Percentiles rank a stretch among this genome's conserved stretches.
phyloP scores from a whole-genome alignment of 768 basidiomycete genomes.

The Thelephora ganbajun region DNA sequence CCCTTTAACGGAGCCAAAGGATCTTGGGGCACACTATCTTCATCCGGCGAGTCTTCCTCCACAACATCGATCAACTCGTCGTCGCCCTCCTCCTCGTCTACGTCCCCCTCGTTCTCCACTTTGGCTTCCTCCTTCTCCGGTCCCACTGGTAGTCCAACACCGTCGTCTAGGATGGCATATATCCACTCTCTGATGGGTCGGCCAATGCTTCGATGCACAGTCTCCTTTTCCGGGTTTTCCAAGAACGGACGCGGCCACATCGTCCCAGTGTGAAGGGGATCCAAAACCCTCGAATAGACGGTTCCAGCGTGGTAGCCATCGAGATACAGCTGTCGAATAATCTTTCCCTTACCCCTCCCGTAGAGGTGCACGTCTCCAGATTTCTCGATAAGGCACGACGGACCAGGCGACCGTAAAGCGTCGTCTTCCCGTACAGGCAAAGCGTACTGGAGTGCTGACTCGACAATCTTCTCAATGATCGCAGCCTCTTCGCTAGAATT shows the following conservation, averaged over 20 bases:
- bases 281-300: constrained; percentile 42
- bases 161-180: constrained; percentile 55
- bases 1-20: constrained; percentile 57
- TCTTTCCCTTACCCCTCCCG: background rate
- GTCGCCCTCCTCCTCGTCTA: constrained; percentile 30
- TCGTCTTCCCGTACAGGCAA: constrained; percentile 44
- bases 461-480: constrained; percentile 56
- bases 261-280: constrained; percentile 46
- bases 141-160: constrained; percentile 34
- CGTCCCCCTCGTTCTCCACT: constrained; percentile 12
- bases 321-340: constrained; percentile 40
- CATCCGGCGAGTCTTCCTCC: constrained; percentile 43
- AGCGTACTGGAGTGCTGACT: constrained; percentile 66
- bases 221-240: constrained; percentile 65
- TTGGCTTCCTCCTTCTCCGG: constrained; percentile 11
- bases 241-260: constrained; percentile 65
- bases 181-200: constrained; percentile 49
- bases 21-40: constrained; percentile 24
- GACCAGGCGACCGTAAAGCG: constrained; percentile 5
- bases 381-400: background rate
- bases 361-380: background rate
- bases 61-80: constrained; percentile 59
- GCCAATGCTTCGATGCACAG: constrained; percentile 47
- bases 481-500: constrained; percentile 49
- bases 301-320: constrained; percentile 48